Evolutionary conservation across 139 green algal species (phyloP).

Genomic region (Closterium sp.): DNA sequence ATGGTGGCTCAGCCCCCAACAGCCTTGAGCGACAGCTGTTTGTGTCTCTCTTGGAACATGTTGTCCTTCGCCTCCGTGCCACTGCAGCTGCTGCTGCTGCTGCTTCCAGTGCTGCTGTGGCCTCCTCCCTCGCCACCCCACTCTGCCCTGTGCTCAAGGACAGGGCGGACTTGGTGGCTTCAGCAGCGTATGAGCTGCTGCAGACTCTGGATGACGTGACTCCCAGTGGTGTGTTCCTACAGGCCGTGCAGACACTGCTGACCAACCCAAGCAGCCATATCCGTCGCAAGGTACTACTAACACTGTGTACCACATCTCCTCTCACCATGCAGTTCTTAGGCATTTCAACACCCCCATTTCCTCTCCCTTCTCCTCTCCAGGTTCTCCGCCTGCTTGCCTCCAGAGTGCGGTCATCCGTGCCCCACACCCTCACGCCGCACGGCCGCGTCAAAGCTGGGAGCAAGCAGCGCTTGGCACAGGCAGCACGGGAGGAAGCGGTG

Average conservation of each 20-base stretch:
- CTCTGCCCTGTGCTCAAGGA: neutral
- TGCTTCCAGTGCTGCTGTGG: slow-evolving; percentile 27
- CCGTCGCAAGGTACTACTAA: slow-evolving; percentile 22
- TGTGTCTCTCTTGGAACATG: neutral
- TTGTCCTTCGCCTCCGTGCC: neutral
- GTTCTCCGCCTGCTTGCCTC: neutral
- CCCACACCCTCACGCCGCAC: neutral
- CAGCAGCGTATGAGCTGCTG: slow-evolving; percentile 34
- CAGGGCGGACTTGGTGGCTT: neutral
- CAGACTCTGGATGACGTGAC: slow-evolving; percentile 24
- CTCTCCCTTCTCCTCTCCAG: neutral
- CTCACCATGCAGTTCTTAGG: neutral
- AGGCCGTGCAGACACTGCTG: slow-evolving; percentile 24
- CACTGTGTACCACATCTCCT: no score
- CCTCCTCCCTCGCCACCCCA: neutral
- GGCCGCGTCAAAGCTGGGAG: neutral
- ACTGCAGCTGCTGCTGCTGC: neutral
- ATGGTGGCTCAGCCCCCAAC: neutral
- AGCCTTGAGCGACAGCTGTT: neutral
- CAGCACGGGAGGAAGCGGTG: neutral
- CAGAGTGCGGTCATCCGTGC: neutral
- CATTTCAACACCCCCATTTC: neutral
- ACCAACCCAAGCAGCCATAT: slow-evolving; percentile 4
- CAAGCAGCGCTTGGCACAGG: neutral
- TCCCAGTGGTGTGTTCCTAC: slow-evolving; percentile 15